Percentiles rank a stretch among this genome's conserved stretches.
These are phyloP conservation scores for Penicillium roqueforti DNA, from an alignment of 495 filamentous ascomycete genomes.

Conservation along the genomic window DNA sequence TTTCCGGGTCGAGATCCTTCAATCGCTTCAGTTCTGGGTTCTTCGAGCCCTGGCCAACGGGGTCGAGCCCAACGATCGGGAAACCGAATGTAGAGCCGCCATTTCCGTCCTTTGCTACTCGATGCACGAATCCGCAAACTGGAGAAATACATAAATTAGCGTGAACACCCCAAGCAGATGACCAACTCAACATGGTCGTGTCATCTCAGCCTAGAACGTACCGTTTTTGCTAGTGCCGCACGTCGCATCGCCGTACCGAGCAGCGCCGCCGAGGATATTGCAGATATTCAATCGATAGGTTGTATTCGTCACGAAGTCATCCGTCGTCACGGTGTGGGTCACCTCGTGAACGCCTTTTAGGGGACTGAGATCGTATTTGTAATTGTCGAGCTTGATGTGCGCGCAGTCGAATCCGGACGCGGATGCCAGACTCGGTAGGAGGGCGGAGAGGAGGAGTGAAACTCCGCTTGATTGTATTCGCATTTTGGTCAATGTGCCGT, in stretches of 20 bases:
- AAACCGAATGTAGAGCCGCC: slow-evolving; percentile 42
- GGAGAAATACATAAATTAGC: slow-evolving; percentile 4
- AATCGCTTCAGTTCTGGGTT: slow-evolving; percentile 61
- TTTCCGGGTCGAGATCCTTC: slow-evolving; percentile 55
- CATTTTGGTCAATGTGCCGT: slow-evolving; percentile 26
- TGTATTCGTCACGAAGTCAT: slow-evolving; percentile 54
- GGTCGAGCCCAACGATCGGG: slow-evolving; percentile 69
- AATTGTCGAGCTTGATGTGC: slow-evolving; percentile 51
- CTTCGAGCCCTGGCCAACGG: slow-evolving; percentile 47
- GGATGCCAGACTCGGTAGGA: slow-evolving; percentile 39
- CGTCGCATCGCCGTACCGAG: slow-evolving; percentile 57
- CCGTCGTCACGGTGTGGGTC: slow-evolving; percentile 49
- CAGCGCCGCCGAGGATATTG: slow-evolving; percentile 52
- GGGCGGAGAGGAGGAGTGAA: slow-evolving; percentile 46
- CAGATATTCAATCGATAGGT: slow-evolving; percentile 92
- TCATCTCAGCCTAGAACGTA: slow-evolving; percentile 16
- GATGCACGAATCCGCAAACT: slow-evolving; percentile 78
- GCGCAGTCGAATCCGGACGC: slow-evolving; percentile 58
- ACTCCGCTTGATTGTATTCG: slow-evolving; percentile 32
- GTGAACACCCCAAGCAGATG: background rate
- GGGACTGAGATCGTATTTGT: slow-evolving; percentile 59
- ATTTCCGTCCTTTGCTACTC: slow-evolving; percentile 38
- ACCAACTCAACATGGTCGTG: background rate
- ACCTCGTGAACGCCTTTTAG: slow-evolving; percentile 77
- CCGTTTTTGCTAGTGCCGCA: slow-evolving; percentile 53